Conservation (phyloP, 257 asterid species). For the Forsythia viridissima region DNA sequence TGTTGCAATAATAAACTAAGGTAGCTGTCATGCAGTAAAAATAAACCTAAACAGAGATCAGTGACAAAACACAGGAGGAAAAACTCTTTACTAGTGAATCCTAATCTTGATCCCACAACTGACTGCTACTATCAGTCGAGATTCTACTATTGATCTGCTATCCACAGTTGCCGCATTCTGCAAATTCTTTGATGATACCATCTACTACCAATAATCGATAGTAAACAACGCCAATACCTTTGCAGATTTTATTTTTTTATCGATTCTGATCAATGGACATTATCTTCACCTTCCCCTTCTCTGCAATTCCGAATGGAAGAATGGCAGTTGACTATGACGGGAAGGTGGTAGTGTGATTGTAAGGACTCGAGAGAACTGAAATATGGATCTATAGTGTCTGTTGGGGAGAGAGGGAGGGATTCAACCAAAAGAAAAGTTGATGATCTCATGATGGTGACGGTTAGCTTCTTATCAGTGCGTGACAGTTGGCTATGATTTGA, state of each 20-base stretch:
- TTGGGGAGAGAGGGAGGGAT: too few relatives aligned
- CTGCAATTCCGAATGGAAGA: neutral
- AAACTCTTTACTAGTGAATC: neutral
- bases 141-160: neutral
- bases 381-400: neutral
- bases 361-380: neutral
- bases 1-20: too few relatives aligned
- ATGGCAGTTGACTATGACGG: neutral
- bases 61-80: neutral
- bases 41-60: neutral
- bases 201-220: neutral
- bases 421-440: neutral
- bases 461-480: neutral
- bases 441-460: neutral
- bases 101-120: neutral
- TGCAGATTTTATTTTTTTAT: neutral
- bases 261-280: neutral
- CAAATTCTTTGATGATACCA: neutral
- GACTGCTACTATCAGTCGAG: neutral
- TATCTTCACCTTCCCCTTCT: neutral
- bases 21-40: neutral
- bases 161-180: neutral
- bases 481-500: neutral
- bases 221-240: neutral
- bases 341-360: neutral